These are phyloP conservation scores for Irpex sp. DNA, from an alignment of 1,284 basidiomycete species.

Conservation along the genomic window DNA sequence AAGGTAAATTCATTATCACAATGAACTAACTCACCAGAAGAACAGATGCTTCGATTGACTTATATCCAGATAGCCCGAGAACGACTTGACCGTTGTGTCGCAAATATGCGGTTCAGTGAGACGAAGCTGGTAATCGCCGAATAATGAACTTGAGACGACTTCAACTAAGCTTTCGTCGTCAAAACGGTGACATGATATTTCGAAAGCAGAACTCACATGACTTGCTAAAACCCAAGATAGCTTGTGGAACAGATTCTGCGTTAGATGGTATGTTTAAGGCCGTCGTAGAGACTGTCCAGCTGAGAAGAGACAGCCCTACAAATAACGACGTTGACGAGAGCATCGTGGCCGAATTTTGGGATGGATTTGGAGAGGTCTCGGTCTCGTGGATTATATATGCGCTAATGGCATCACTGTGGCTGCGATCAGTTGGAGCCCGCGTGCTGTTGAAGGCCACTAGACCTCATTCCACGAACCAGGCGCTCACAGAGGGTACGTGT, in stretches of 20 bases:
- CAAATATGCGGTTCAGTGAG: conserved; percentile 44
- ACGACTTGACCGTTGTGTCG: conserved; percentile 49
- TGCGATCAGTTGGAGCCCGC: neutral
- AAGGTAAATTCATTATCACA: neutral
- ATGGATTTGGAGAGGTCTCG: neutral
- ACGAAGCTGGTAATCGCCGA: conserved; percentile 34
- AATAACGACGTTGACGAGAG: neutral
- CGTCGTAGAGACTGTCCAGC: neutral
- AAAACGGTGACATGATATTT: no score
- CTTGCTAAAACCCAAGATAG: neutral
- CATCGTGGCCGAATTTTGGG: neutral
- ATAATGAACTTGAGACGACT: conserved; percentile 21
- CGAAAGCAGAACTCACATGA: neutral
- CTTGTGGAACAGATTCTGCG: neutral
- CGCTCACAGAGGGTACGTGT: no score
- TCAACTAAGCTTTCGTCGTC: conserved; percentile 10
- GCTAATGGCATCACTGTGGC: neutral
- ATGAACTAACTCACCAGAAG: conserved; percentile 33
- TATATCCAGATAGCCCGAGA: conserved; percentile 62
- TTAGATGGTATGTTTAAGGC: neutral
- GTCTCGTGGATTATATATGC: neutral
- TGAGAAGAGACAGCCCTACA: neutral
- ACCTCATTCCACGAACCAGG: no score
- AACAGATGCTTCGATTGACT: conserved; percentile 50
- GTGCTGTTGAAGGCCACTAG: no score